Evolutionary conservation across 164 flowering plant species (phyloP).

Genomic region (Sextonia rubra): DNA sequence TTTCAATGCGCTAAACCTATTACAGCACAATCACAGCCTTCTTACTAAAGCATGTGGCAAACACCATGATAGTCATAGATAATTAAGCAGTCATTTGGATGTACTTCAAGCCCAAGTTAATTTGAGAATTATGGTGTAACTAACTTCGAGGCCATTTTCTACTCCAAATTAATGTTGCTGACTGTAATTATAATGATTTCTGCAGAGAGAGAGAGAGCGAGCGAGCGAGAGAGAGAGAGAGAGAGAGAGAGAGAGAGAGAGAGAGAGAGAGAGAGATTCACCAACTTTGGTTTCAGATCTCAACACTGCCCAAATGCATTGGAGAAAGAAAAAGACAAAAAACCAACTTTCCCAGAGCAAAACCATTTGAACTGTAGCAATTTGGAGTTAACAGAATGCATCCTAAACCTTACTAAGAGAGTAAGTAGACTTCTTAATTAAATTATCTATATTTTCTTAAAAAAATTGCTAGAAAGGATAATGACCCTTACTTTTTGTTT

Average conservation of each 20-base stretch:
- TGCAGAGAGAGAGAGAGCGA: neutral
- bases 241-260: no score
- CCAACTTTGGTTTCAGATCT: neutral
- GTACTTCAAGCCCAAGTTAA: neutral
- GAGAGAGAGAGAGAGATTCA: neutral
- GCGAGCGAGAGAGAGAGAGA: no score
- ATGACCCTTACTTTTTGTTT: conserved; percentile 45
- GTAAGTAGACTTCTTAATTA: neutral
- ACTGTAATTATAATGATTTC: no score
- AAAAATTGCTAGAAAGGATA: neutral
- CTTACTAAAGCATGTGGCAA: no score
- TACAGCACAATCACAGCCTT: no score
- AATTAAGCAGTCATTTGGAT: no score
- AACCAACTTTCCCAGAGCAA: neutral
- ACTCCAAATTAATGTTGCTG: neutral
- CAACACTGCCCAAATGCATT: neutral
- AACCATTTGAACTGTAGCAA: neutral
- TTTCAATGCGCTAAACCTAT: no score
- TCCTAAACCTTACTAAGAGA: neutral
- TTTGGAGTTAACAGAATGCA: neutral
- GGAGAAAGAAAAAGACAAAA: no score
- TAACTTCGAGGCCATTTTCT: neutral
- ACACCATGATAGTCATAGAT: no score
- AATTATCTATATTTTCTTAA: no score
- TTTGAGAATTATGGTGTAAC: neutral